Evolutionary conservation across 208 protist genomes (phyloP).

Genomic region (Acanthamoeba comandoni): DNA sequence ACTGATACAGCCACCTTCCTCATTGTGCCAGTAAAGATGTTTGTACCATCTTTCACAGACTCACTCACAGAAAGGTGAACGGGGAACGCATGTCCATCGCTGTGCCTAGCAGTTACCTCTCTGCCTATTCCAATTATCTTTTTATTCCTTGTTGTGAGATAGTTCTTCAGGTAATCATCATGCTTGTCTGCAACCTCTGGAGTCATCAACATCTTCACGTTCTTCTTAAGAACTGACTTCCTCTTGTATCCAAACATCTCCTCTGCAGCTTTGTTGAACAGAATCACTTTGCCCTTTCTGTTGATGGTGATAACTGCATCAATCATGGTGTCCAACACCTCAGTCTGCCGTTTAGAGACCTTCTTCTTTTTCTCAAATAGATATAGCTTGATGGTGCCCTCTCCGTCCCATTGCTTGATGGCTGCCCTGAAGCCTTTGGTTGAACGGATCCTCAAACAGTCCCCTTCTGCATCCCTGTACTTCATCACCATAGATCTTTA

Average conservation of each 20-base stretch:
- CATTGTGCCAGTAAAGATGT: slow-evolving; percentile 64
- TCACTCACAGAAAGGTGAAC: slow-evolving; percentile 74
- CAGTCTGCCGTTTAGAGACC: slow-evolving; percentile 23
- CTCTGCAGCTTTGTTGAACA: slow-evolving; percentile 81
- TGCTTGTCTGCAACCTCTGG: slow-evolving; percentile 77
- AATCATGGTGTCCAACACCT: slow-evolving; percentile 74
- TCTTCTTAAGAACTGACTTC: slow-evolving; percentile 84
- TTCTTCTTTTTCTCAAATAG: slow-evolving; percentile 64
- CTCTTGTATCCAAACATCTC: slow-evolving; percentile 51
- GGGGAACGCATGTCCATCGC: slow-evolving; percentile 73
- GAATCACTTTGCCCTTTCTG: slow-evolving; percentile 76
- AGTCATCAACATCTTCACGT: slow-evolving; percentile 86
- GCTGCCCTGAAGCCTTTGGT: slow-evolving; percentile 34
- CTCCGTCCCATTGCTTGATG: slow-evolving; percentile 43
- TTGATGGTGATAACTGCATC: slow-evolving; percentile 77
- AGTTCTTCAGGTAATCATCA: slow-evolving; percentile 84
- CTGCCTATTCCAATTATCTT: slow-evolving; percentile 79
- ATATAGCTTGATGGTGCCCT: slow-evolving; percentile 32
- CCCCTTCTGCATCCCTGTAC: slow-evolving; percentile 67
- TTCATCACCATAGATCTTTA: slow-evolving; percentile 30
- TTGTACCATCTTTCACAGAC: neutral
- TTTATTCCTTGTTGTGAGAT: slow-evolving; percentile 77
- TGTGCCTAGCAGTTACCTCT: slow-evolving; percentile 43
- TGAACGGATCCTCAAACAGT: slow-evolving; percentile 17
- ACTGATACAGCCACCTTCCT: neutral